These are phyloP conservation scores for Elsinoe australis DNA, from an alignment of 2,329 filamentous ascomycete species.

Conservation along the genomic window DNA sequence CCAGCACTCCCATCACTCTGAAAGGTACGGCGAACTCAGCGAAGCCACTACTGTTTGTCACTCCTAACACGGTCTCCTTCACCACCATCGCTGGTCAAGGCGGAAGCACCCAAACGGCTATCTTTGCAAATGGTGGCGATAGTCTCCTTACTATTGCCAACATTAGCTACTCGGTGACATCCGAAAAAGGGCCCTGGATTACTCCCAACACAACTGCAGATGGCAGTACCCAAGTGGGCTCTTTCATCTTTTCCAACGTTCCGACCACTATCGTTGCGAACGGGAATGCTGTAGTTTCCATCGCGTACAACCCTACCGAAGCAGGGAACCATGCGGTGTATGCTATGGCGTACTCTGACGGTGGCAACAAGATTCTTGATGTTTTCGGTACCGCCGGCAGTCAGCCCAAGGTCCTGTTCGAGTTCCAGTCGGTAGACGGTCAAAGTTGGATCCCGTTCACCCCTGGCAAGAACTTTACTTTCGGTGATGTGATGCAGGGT, in stretches of 20 bases:
- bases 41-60: slow-evolving; percentile 40
- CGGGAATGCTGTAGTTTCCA: slow-evolving; percentile 33
- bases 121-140: slow-evolving; percentile 47
- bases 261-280: slow-evolving; percentile 41
- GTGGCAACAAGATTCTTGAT: slow-evolving; percentile 44
- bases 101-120: slow-evolving; percentile 38
- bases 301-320: slow-evolving; percentile 42
- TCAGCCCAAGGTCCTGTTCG: slow-evolving; percentile 43
- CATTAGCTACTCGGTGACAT: slow-evolving; percentile 40
- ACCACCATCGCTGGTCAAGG: slow-evolving; percentile 41
- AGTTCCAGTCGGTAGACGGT: slow-evolving; percentile 49
- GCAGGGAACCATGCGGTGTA: slow-evolving; percentile 46
- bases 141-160: slow-evolving; percentile 38
- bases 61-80: slow-evolving; percentile 45
- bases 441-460: slow-evolving; percentile 45
- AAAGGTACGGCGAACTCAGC: slow-evolving; percentile 45
- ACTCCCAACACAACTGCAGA: slow-evolving; percentile 31
- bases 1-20: slow-evolving; percentile 41
- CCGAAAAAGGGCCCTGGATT: slow-evolving; percentile 41
- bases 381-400: slow-evolving; percentile 46
- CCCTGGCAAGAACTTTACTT: slow-evolving; percentile 41
- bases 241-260: slow-evolving; percentile 44
- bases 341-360: slow-evolving; percentile 43
- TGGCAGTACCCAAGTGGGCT: slow-evolving; percentile 35
- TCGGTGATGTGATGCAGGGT: slow-evolving; percentile 50